Conservation (phyloP, 2,329 filamentous ascomycete species). For the Emergomyces orientalis region DNA sequence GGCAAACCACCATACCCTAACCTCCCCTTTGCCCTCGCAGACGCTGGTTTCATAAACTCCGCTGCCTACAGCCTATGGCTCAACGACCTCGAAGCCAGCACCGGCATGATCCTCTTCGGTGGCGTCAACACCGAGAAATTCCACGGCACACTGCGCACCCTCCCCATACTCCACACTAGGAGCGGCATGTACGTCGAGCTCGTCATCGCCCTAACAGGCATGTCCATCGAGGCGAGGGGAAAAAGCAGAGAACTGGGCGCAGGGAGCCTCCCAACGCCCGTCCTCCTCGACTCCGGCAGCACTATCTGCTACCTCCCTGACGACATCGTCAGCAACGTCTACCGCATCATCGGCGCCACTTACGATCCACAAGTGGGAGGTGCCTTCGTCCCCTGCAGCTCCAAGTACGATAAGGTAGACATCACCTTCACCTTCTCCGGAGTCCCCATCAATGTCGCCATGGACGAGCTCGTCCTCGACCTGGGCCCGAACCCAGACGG, state of each 20-base stretch:
- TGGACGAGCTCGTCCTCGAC: slow-evolving; percentile 55
- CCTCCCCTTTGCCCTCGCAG: slow-evolving; percentile 56
- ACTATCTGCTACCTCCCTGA: slow-evolving; percentile 59
- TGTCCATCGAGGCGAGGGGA: slow-evolving; percentile 35
- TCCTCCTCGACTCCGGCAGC: slow-evolving; percentile 63
- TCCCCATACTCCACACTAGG: slow-evolving; percentile 53
- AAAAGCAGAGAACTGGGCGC: slow-evolving; percentile 15
- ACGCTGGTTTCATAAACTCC: slow-evolving; percentile 52
- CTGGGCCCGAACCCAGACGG: slow-evolving; percentile 41
- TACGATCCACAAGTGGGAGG: slow-evolving; percentile 46
- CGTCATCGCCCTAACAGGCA: slow-evolving; percentile 56
- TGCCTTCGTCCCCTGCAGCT: slow-evolving; percentile 44
- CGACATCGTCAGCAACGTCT: slow-evolving; percentile 42
- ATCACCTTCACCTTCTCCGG: too few relatives aligned
- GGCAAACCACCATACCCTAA: slow-evolving; percentile 53
- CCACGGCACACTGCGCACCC: slow-evolving; percentile 51
- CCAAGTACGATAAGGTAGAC: too few relatives aligned
- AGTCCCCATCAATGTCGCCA: too few relatives aligned
- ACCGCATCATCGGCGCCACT: slow-evolving; percentile 48
- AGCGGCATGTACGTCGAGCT: slow-evolving; percentile 52
- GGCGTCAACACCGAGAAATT: slow-evolving; percentile 62
- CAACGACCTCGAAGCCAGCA: slow-evolving; percentile 58
- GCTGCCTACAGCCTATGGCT: slow-evolving; percentile 68
- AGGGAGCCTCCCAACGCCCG: slow-evolving; percentile 42
- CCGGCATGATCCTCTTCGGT: slow-evolving; percentile 63